Percentiles rank a stretch among this genome's conserved stretches.
Evolutionary conservation across 805 yeast genomes (phyloP).

Genomic region (Lipomyces kockii): DNA sequence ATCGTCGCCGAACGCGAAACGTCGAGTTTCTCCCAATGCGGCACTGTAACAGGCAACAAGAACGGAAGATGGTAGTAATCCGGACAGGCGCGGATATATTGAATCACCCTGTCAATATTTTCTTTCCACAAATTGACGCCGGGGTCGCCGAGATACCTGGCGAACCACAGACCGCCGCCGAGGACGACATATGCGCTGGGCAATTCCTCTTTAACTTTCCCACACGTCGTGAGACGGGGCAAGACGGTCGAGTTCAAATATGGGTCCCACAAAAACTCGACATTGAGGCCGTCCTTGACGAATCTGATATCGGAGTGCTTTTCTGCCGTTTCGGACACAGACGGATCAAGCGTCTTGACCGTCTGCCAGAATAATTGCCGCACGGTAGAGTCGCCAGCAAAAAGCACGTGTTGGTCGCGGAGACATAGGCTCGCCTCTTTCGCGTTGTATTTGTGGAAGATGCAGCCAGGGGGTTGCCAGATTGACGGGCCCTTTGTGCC

Average conservation of each 20-base stretch:
- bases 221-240: slow-evolving; percentile 16
- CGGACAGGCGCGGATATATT: slow-evolving; percentile 14
- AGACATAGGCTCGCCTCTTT: slow-evolving; percentile 34
- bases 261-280: slow-evolving; percentile 38
- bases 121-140: slow-evolving; percentile 30
- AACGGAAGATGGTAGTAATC: slow-evolving; percentile 23
- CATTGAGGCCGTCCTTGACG: slow-evolving; percentile 26
- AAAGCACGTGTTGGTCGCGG: slow-evolving; percentile 31
- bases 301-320: slow-evolving; percentile 31
- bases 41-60: slow-evolving; percentile 31
- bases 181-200: slow-evolving; percentile 23
- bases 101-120: slow-evolving; percentile 24
- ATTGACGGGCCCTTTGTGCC: slow-evolving; percentile 25
- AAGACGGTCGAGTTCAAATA: slow-evolving; percentile 32
- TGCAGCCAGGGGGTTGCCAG: slow-evolving; percentile 40
- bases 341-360: slow-evolving; percentile 36
- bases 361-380: slow-evolving; percentile 39
- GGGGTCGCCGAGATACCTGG: slow-evolving; percentile 33
- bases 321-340: slow-evolving; percentile 31
- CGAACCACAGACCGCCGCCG: slow-evolving; percentile 36
- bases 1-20: slow-evolving; percentile 31
- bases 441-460: slow-evolving; percentile 33
- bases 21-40: slow-evolving; percentile 30
- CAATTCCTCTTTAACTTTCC: slow-evolving; percentile 12
- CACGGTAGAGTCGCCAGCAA: slow-evolving; percentile 40